Evolutionary conservation across 2,329 filamentous ascomycete species (phyloP).

Genomic region (Pseudogymnoascus sp.): DNA sequence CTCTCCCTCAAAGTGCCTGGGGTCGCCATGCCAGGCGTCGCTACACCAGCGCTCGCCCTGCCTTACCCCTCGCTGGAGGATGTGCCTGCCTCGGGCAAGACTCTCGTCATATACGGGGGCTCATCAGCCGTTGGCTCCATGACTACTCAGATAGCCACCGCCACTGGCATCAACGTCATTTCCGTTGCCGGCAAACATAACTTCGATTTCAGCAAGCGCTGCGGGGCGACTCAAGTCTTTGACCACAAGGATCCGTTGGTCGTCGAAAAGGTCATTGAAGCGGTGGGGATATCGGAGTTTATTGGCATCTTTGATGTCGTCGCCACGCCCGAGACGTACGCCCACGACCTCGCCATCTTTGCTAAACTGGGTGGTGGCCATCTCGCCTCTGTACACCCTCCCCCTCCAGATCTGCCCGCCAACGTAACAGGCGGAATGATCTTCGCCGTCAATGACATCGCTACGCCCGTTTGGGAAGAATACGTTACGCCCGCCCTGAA

Average conservation of each 20-base stretch:
- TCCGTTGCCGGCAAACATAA: conserved; percentile 14
- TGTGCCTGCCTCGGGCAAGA: background rate
- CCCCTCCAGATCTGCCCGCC: conserved; percentile 19
- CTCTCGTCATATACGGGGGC: background rate
- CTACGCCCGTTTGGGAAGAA: conserved; percentile 21
- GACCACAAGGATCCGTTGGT: conserved; percentile 21
- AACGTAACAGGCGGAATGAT: conserved; percentile 28
- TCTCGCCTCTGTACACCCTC: conserved; percentile 32
- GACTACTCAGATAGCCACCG: conserved; percentile 19
- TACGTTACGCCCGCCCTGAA: conserved; percentile 23
- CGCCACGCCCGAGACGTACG: conserved; percentile 20
- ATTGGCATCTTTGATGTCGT: conserved; percentile 25
- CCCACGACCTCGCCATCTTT: conserved; percentile 20
- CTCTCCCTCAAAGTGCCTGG: conserved; percentile 23
- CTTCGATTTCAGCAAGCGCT: conserved; percentile 16
- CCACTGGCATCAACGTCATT: conserved; percentile 17
- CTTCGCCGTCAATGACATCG: conserved; percentile 26
- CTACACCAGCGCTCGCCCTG: conserved; percentile 10
- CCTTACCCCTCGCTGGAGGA: background rate
- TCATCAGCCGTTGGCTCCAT: conserved; percentile 13
- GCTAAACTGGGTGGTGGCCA: conserved; percentile 28
- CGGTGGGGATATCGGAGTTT: conserved; percentile 14
- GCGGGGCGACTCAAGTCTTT: conserved; percentile 22
- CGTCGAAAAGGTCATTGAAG: conserved; percentile 21
- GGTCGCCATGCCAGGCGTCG: conserved; percentile 12